These are phyloP conservation scores for Ogataea paradorogensis DNA, from an alignment of 805 yeast genomes.

Conservation along the genomic window DNA sequence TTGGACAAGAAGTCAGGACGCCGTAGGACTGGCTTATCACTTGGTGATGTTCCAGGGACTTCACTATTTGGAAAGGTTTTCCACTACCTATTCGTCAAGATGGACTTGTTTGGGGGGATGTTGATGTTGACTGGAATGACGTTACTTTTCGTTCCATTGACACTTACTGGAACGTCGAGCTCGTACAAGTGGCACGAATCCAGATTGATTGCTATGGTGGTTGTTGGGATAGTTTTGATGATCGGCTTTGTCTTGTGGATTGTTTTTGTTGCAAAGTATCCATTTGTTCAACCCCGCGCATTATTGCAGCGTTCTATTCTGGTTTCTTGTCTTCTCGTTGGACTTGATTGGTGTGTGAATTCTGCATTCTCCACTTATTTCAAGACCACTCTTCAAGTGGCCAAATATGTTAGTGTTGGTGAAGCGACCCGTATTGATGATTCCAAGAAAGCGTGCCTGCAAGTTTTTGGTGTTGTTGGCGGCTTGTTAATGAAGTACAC, in stretches of 20 bases:
- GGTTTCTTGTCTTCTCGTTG: constrained; percentile 2
- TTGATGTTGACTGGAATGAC: constrained; percentile 1
- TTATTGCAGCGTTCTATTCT: constrained; percentile 1
- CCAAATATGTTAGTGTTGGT: constrained; percentile 5
- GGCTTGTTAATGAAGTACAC: constrained; percentile 5
- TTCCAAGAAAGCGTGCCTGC: constrained; percentile 6
- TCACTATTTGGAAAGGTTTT: background rate
- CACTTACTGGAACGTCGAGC: constrained; percentile 2
- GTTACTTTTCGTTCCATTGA: constrained; percentile 2
- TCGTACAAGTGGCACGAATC: constrained; percentile 5
- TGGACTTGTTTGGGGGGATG: constrained; percentile 3
- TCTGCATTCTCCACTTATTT: constrained; percentile 4
- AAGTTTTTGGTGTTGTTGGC: constrained; percentile 3
- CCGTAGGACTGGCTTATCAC: background rate
- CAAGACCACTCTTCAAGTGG: constrained; percentile 4
- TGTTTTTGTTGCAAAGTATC: constrained; percentile 2
- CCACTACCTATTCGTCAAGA: constrained; percentile 2
- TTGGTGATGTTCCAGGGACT: background rate
- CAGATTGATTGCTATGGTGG: constrained; percentile 3
- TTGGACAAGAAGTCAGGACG: constrained; percentile 1
- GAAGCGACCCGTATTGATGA: constrained; percentile 6
- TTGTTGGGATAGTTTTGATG: constrained; percentile 4
- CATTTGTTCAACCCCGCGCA: constrained; percentile 1
- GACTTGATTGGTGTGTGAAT: constrained; percentile 4
- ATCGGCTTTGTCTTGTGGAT: constrained; percentile 5